Base-by-base conservation (phyloP, 495 filamentous ascomycete species). In the Trichocladium uniseriatum region DNA sequence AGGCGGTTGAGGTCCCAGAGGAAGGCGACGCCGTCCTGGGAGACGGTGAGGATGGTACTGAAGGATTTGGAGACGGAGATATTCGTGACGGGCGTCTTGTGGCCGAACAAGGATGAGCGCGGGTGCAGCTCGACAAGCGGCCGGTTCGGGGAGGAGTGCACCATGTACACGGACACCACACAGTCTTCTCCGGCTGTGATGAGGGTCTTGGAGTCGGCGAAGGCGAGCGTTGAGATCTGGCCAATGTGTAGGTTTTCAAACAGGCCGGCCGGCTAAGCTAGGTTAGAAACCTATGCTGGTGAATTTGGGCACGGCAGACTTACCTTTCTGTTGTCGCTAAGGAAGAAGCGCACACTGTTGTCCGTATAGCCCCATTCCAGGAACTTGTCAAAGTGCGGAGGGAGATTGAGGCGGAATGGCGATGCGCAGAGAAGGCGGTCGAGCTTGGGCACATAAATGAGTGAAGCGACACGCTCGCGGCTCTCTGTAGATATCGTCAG, bases 291-390 rank as follows among this genome's bases (percentile, higher is more conserved):
- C 31, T n/a, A 9, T 21, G 14, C 9, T n/a, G 24, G 4, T 4
- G 24, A 27, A 39, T 1, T 31, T 2, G 4, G 10, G 2, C n/a
- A n/a, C n/a, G 8, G 0, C 15, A 5, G 27, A 1, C 57, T 45
- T 63, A 80, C 72, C 65, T 83, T 86, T 59, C 81, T 79, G 48
- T 77, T 84, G 43, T 92, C 89, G 40, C 81, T 76, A 31, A 81
- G 75, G 64, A 86, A 95, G 71, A 96, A 97, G 9, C 92, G 81
- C 6, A 97, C 79, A 58, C 86, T 89, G 53, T 84, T 87, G 69
- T 98, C 92, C 6, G 88, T 83, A 61, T 92, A 97, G 1, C 89
- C 92, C 92, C 91, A 96, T 66, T 96, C 89, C 64, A 98, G 77
- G 53, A 85, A 95, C 55, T 89, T 87, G 60, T 97, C 91, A 53